A percentile compares a stretch with the other conserved stretches of the same genome.
Evolutionary conservation across 2,329 filamentous ascomycete genomes (phyloP).

Genomic region (Hymenoscyphus albidus): DNA sequence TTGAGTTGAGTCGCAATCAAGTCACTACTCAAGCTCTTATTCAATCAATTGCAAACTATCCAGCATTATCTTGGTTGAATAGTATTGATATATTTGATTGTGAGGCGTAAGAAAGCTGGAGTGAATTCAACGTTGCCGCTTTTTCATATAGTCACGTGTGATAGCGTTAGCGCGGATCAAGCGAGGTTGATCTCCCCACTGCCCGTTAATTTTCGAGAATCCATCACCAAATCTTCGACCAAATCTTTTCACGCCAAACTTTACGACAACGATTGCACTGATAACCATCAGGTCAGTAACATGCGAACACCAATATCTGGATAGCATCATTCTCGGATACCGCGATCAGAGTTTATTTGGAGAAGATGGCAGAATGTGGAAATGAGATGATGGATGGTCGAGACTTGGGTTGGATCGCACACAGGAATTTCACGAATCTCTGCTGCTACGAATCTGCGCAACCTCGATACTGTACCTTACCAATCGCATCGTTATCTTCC

Average conservation of each 20-base stretch:
- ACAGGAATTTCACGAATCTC: neutral
- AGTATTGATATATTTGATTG: too few relatives aligned
- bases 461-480: neutral
- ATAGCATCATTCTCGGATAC: slow-evolving; percentile 5
- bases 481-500: neutral
- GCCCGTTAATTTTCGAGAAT: neutral
- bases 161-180: neutral
- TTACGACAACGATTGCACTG: slow-evolving; percentile 43
- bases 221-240: neutral
- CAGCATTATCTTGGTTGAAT: too few relatives aligned
- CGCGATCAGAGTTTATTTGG: slow-evolving; percentile 15
- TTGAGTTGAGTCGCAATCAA: too few relatives aligned
- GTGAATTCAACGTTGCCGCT: too few relatives aligned
- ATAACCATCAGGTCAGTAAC: slow-evolving; percentile 49
- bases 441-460: slow-evolving; percentile 8
- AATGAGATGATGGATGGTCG: neutral
- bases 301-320: slow-evolving; percentile 11
- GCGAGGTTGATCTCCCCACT: neutral
- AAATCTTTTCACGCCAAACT: slow-evolving; percentile 1
- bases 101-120: too few relatives aligned
- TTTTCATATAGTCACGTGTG: neutral
- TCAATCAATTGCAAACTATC: too few relatives aligned
- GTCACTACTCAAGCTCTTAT: too few relatives aligned
- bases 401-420: slow-evolving; percentile 6
- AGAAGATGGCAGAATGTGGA: slow-evolving; percentile 3